Evolutionary conservation across 2,329 filamentous ascomycete species (phyloP).

Genomic region (Aureobasidium sp.): DNA sequence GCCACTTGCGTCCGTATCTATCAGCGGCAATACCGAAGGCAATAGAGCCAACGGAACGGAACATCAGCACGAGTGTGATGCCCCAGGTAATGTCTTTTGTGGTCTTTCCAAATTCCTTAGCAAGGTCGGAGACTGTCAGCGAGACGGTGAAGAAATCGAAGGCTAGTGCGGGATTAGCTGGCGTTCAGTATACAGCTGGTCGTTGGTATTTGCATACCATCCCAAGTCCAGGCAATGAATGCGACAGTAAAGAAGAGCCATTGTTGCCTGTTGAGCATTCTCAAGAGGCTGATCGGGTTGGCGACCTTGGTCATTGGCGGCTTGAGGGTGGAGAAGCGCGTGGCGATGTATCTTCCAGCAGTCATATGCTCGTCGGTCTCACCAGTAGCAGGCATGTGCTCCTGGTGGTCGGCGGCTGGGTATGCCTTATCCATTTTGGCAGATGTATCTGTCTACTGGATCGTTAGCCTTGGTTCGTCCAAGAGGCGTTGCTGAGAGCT

Average conservation of each 20-base stretch:
- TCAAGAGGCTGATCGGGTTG: slow-evolving; percentile 42
- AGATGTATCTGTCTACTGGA: neutral
- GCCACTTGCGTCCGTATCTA: slow-evolving; percentile 25
- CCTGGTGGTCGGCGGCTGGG: neutral
- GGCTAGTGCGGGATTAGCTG: neutral
- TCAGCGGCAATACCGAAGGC: slow-evolving; percentile 23
- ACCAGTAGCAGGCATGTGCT: slow-evolving; percentile 12
- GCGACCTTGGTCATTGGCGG: slow-evolving; percentile 44
- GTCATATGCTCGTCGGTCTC: slow-evolving; percentile 24
- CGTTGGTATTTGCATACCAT: slow-evolving; percentile 10
- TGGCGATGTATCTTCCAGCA: slow-evolving; percentile 41
- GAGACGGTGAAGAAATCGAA: slow-evolving; percentile 42
- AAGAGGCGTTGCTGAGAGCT: neutral
- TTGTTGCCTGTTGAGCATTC: slow-evolving; percentile 42
- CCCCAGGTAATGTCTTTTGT: slow-evolving; percentile 50
- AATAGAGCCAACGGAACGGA: slow-evolving; percentile 24
- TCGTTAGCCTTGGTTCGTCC: neutral
- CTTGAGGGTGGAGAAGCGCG: slow-evolving; percentile 44
- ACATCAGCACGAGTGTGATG: slow-evolving; percentile 34
- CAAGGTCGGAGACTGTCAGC: slow-evolving; percentile 41
- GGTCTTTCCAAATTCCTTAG: slow-evolving; percentile 41
- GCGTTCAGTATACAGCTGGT: too few species aligned
- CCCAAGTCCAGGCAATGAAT: slow-evolving; percentile 22
- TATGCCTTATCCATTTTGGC: slow-evolving; percentile 7
- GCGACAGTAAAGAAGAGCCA: slow-evolving; percentile 44